phyloP scores from a whole-genome alignment of 306 rosid species.

The Vicia sativa region DNA sequence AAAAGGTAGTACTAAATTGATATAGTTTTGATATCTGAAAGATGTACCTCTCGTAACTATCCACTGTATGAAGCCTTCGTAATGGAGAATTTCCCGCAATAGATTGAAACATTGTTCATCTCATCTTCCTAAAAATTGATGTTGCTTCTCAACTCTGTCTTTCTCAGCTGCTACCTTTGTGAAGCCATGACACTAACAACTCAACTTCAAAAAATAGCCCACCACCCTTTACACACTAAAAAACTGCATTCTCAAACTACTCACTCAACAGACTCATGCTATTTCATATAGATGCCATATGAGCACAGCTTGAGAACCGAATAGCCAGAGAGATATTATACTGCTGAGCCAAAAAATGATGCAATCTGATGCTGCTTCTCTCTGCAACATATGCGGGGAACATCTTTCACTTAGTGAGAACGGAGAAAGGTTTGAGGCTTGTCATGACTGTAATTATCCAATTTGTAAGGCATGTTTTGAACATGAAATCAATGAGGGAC shows the following conservation, averaged over 20 bases:
- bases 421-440: slow-evolving; percentile 77
- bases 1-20: too few relatives aligned
- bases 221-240: slow-evolving; percentile 46
- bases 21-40: neutral
- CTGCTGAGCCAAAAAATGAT: slow-evolving; percentile 48
- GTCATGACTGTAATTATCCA: slow-evolving; percentile 71
- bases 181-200: slow-evolving; percentile 61
- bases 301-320: slow-evolving; percentile 29
- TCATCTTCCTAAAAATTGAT: slow-evolving; percentile 32
- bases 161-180: slow-evolving; percentile 18
- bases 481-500: slow-evolving; percentile 68
- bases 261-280: slow-evolving; percentile 28
- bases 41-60: neutral
- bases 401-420: slow-evolving; percentile 60
- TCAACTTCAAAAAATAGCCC: slow-evolving; percentile 63
- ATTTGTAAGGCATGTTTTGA: slow-evolving; percentile 78
- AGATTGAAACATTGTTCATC: slow-evolving; percentile 8
- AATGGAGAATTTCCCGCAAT: too few relatives aligned
- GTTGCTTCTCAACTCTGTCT: slow-evolving; percentile 52
- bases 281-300: slow-evolving; percentile 51
- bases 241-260: slow-evolving; percentile 38
- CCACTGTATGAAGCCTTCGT: too few relatives aligned
- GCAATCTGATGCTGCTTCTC: slow-evolving; percentile 64
- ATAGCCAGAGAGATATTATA: slow-evolving; percentile 28
- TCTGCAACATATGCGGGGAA: slow-evolving; percentile 85